phyloP scores from a whole-genome alignment of 208 protist genomes.

The Naegleria lovaniensis region DNA sequence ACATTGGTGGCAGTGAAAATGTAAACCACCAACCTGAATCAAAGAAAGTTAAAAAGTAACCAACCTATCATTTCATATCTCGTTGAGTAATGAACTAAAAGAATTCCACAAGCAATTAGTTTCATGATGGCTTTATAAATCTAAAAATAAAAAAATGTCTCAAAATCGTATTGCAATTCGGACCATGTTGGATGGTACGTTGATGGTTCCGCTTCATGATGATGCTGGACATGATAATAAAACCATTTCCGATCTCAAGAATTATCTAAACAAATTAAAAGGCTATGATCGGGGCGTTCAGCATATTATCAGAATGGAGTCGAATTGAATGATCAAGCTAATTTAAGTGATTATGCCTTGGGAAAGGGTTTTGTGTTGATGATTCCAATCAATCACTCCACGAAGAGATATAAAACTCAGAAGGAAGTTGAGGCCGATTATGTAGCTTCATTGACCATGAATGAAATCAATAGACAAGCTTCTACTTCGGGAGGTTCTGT shows the following conservation, averaged over 20 bases:
- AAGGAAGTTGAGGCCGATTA: background rate
- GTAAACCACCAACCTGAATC: too few species aligned
- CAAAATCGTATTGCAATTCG: too few species aligned
- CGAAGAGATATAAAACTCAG: background rate
- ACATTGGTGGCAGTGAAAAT: too few species aligned
- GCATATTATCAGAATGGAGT: background rate
- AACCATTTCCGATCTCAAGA: background rate
- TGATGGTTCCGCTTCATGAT: too few species aligned
- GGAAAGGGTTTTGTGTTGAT: background rate
- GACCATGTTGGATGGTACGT: too few species aligned
- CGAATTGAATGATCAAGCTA: background rate
- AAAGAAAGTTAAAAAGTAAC: too few species aligned
- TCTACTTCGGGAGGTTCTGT: background rate
- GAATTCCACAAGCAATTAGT: too few species aligned
- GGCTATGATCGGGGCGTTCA: background rate
- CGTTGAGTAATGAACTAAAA: too few species aligned
- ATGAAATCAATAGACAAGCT: background rate
- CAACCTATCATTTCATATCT: too few species aligned
- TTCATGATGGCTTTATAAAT: too few species aligned
- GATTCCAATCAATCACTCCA: background rate
- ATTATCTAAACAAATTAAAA: background rate
- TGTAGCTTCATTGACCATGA: background rate
- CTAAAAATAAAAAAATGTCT: too few species aligned
- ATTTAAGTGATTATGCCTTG: background rate
- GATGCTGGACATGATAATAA: too few species aligned